Percentiles rank a stretch among this genome's conserved stretches.
Evolutionary conservation across 768 basidiomycete species (phyloP).

Genomic region (Russula ochroleuca): DNA sequence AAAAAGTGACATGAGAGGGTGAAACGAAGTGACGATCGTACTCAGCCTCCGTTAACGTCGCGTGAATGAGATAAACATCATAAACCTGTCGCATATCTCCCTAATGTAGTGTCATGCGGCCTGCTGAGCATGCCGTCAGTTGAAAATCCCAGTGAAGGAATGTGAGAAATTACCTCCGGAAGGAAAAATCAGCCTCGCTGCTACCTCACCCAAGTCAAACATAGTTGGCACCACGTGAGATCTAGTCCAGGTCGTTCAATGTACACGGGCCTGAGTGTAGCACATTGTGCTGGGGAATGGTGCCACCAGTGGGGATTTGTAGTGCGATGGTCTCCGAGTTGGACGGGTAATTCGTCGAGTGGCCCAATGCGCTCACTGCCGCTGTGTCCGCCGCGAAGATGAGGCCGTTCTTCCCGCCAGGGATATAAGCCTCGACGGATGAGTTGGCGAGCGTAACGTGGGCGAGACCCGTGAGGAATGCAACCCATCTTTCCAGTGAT

Average conservation of each 20-base stretch:
- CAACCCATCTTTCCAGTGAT: slow-evolving; percentile 24
- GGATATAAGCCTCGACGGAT: slow-evolving; percentile 21
- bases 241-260: slow-evolving; percentile 18
- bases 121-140: neutral
- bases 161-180: neutral
- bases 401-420: slow-evolving; percentile 28
- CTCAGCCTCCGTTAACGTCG: neutral
- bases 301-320: slow-evolving; percentile 31
- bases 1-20: neutral
- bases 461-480: slow-evolving; percentile 31
- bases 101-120: neutral
- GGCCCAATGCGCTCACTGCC: slow-evolving; percentile 24
- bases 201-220: neutral
- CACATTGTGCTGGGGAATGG: slow-evolving; percentile 28
- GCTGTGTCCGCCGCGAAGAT: slow-evolving; percentile 29
- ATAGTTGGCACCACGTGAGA: neutral
- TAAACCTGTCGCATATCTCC: neutral
- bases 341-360: slow-evolving; percentile 30
- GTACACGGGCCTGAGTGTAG: slow-evolving; percentile 28
- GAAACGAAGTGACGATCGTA: neutral
- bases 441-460: slow-evolving; percentile 29
- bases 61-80: neutral
- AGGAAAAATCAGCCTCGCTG: neutral
- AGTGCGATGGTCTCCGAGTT: slow-evolving; percentile 25
- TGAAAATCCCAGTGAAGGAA: neutral